phyloP scores from a whole-genome alignment of 306 rosid genomes.

The Fragaria nilgerrensis region DNA sequence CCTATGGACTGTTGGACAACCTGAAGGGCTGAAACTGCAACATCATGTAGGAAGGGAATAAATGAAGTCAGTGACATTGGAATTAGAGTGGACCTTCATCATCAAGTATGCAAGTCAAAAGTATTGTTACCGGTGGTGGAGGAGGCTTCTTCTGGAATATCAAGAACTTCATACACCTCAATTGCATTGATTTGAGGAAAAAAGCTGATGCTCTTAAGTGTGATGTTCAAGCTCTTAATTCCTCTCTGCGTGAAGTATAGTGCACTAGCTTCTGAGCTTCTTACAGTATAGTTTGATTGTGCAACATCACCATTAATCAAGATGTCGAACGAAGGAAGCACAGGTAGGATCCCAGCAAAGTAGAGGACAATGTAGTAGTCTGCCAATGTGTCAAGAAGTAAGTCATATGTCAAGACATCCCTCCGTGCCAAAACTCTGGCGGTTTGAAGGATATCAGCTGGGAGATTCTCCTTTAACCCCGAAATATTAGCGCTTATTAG shows the following conservation, averaged over 20 bases:
- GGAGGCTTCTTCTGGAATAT: slow-evolving; percentile 70
- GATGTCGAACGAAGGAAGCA: slow-evolving; percentile 68
- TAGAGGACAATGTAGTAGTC: slow-evolving; percentile 83
- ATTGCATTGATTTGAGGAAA: slow-evolving; percentile 88
- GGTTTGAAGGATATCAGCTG: slow-evolving; percentile 60
- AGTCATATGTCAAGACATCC: slow-evolving; percentile 56
- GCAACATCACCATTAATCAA: slow-evolving; percentile 59
- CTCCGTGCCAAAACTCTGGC: slow-evolving; percentile 68
- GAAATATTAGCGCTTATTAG: slow-evolving; percentile 39
- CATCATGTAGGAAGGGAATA: slow-evolving; percentile 18
- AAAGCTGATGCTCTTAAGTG: slow-evolving; percentile 52
- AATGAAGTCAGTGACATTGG: slow-evolving; percentile 15
- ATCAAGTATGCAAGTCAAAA: slow-evolving; percentile 2
- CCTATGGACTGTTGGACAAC: slow-evolving; percentile 82
- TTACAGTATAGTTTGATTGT: slow-evolving; percentile 61
- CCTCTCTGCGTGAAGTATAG: slow-evolving; percentile 46
- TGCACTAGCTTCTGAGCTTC: slow-evolving; percentile 54
- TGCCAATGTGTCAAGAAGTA: slow-evolving; percentile 51
- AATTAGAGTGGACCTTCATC: background rate
- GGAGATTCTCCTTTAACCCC: slow-evolving; percentile 52
- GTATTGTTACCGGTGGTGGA: slow-evolving; percentile 73
- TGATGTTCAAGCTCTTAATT: slow-evolving; percentile 57
- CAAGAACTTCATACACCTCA: slow-evolving; percentile 76
- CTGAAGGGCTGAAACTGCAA: slow-evolving; percentile 83
- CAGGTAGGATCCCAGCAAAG: slow-evolving; percentile 82